Base-by-base conservation (phyloP, 371 early-diverging fungal species). In the Mortierella sp. region DNA sequence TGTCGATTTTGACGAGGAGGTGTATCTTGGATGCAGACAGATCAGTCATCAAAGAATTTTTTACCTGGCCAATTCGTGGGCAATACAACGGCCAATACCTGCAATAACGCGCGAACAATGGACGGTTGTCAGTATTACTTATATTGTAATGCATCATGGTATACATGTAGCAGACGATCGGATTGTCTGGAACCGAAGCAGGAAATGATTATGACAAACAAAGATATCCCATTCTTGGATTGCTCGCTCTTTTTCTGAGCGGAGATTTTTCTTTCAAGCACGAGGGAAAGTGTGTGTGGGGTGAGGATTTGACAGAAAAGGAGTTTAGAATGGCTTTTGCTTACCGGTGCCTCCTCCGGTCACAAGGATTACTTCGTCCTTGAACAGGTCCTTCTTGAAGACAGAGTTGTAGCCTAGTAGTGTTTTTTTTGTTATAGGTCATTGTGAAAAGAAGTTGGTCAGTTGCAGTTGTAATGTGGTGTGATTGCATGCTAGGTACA, bases 31-130 rank as follows among this genome's bases (percentile, higher is more conserved):
- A 19, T 4, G 38, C 6, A 19, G 38, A 2, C 28, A n/a, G 28
- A 44, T 3, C 38, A 24, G 16, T 28, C 55, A 19, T 31, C 26
- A 28, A 14, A 72, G 1, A 2, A 9, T 38, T 31, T 6, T 34
- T 55, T 68, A 88, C 88, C 84, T 82, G 5, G 89, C 90, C 44
- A 91, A 77, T 58, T 91, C 92, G 52, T 90, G 88, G 14, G 91
- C 91, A 10, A 87, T 88, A 72, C 89, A 89, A 9, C 92, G 81
- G 31, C 92, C 92, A 57, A 91, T 91, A 52, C 90, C 92, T 80
- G 70, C 3, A 24, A 31, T 21, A 5, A 31, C 19, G 3, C 8
- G 31, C 38, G 65, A 42, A 7, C 44, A 42, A 24, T 65, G 21
- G 1, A n/a, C 21, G 24, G 10, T 11, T 3, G 68, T 68, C 38